phyloP scores from a whole-genome alignment of 2,329 filamentous ascomycete genomes.

The Paraphoma sp. region DNA sequence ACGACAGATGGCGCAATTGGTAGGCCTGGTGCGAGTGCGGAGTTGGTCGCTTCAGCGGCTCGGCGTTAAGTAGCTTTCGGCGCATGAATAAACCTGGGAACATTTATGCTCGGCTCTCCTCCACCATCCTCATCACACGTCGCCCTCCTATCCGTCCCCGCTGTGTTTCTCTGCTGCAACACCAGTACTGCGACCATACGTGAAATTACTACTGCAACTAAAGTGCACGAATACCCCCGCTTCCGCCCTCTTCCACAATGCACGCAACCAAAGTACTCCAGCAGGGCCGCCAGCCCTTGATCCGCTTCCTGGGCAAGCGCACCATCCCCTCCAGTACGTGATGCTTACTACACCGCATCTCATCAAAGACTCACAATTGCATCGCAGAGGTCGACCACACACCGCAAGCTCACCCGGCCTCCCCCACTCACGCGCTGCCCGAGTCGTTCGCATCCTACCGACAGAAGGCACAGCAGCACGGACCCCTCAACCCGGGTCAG shows the following conservation, averaged over 20 bases:
- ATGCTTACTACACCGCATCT: background rate
- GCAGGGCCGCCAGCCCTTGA: conserved; percentile 58
- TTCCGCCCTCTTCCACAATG: conserved; percentile 40
- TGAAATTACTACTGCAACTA: too few relatives aligned
- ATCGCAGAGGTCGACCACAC: conserved; percentile 74
- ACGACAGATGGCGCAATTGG: conserved; percentile 16
- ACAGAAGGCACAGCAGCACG: conserved; percentile 78
- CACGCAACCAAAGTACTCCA: conserved; percentile 55
- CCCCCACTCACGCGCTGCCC: conserved; percentile 70
- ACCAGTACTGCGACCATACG: too few relatives aligned
- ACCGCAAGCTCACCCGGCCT: conserved; percentile 75
- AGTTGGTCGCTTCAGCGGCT: conserved; percentile 3
- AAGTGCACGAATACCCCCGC: too few relatives aligned
- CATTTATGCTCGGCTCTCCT: conserved; percentile 6
- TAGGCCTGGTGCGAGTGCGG: background rate
- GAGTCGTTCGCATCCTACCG: conserved; percentile 78
- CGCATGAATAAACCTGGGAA: background rate
- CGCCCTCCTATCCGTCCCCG: background rate
- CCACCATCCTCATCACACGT: background rate
- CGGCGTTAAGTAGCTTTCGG: conserved; percentile 9
- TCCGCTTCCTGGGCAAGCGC: conserved; percentile 59
- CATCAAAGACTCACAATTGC: background rate
- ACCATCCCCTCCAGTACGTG: conserved; percentile 53
- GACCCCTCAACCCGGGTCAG: conserved; percentile 62
- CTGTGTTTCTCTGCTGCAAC: too few relatives aligned